Percentiles rank a stretch among this genome's conserved stretches.
phyloP scores from a whole-genome alignment of 73 alveolate genomes.

The Effrenium voratum region DNA sequence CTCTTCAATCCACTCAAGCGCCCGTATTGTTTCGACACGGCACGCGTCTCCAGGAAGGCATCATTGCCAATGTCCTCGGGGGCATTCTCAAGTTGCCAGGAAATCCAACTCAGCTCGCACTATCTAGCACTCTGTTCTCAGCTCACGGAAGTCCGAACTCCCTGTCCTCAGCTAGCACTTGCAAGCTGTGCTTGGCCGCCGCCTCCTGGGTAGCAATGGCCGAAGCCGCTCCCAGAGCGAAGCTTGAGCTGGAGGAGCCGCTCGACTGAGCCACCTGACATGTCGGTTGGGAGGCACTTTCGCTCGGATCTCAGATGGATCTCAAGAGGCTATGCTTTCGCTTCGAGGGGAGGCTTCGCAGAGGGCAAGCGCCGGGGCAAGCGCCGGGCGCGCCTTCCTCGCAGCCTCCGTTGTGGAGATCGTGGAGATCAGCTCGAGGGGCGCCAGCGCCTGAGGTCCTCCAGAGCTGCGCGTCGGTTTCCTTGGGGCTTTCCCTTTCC shows the following conservation, averaged over 20 bases:
- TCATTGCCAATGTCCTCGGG: constrained; percentile 55
- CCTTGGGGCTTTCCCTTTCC: no score
- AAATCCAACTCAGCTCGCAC: not conserved
- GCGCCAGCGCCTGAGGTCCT: constrained; percentile 53
- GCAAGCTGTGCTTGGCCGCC: constrained; percentile 21
- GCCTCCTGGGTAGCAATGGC: constrained; percentile 66
- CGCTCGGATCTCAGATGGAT: no score
- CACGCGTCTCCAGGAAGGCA: constrained; percentile 59
- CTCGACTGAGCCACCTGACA: no score
- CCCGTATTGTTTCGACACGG: not conserved
- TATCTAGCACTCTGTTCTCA: no score
- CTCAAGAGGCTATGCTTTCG: no score
- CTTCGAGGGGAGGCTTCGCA: no score
- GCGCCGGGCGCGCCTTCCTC: constrained; percentile 46
- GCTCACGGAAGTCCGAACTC: not conserved
- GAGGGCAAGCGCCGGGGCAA: no score
- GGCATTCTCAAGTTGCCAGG: not conserved
- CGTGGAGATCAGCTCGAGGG: constrained; percentile 34
- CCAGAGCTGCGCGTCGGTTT: not conserved
- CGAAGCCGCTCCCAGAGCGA: constrained; percentile 52
- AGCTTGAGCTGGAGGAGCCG: no score
- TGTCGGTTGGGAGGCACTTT: no score
- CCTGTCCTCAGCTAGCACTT: constrained; percentile 35
- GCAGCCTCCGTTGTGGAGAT: constrained; percentile 74
- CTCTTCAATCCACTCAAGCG: not conserved